Conservation (phyloP, 208 protist genomes). For the Crithidia fasciculata region DNA sequence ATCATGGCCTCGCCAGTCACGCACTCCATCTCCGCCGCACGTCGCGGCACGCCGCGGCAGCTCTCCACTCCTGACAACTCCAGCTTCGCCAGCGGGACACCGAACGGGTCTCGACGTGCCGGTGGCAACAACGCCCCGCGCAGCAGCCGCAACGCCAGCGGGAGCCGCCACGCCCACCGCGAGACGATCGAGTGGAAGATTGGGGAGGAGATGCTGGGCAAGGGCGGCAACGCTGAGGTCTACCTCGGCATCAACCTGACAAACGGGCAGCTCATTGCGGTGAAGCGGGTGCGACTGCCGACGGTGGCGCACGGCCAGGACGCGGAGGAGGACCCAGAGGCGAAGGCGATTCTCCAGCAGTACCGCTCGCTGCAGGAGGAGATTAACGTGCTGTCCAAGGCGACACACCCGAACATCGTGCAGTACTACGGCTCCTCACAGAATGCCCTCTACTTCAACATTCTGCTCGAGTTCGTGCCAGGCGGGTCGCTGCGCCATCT, state of each 20-base stretch:
- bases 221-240: conserved; percentile 90
- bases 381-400: conserved; percentile 90
- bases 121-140: conserved; percentile 1
- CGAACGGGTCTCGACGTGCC: conserved; percentile 25
- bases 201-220: conserved; percentile 89
- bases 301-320: conserved; percentile 24
- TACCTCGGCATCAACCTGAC: conserved; percentile 92
- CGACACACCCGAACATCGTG: conserved; percentile 91
- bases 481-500: conserved; percentile 89
- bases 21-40: conserved; percentile 19
- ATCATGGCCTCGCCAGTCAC: conserved; percentile 12
- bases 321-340: conserved; percentile 44
- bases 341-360: conserved; percentile 75
- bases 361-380: conserved; percentile 89
- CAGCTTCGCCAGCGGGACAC: conserved; percentile 39
- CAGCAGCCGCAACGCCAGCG: conserved; percentile 28
- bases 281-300: conserved; percentile 88
- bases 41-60: conserved; percentile 42
- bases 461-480: conserved; percentile 92
- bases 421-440: conserved; percentile 90
- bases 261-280: conserved; percentile 90
- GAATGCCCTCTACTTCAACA: conserved; percentile 88
- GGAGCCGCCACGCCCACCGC: conserved; percentile 42
- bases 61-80: conserved; percentile 54
- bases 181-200: conserved; percentile 93